These are phyloP conservation scores for Colletotrichum trifolii DNA, from an alignment of 2,329 filamentous ascomycete species.

Conservation along the genomic window DNA sequence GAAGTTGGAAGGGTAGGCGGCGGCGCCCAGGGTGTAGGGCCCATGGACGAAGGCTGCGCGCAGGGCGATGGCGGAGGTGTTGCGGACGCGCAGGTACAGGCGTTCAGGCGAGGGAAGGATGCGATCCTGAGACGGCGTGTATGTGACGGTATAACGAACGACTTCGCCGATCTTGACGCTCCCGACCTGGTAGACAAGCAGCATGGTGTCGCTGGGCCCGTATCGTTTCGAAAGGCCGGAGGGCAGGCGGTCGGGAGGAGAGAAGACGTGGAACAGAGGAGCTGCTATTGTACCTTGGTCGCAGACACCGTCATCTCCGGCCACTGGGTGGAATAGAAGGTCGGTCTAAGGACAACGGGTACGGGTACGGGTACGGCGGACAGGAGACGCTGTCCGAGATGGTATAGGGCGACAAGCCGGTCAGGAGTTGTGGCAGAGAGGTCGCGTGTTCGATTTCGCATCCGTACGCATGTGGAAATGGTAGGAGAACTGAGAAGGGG, in stretches of 20 bases:
- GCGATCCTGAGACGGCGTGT: slow-evolving; percentile 88
- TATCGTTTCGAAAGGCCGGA: neutral
- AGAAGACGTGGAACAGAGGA: neutral
- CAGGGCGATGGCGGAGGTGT: slow-evolving; percentile 88
- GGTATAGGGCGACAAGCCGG: neutral
- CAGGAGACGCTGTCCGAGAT: neutral
- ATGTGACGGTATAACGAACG: slow-evolving; percentile 90
- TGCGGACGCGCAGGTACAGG: slow-evolving; percentile 89
- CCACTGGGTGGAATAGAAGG: neutral
- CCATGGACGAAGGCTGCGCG: slow-evolving; percentile 97
- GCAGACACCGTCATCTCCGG: slow-evolving; percentile 29
- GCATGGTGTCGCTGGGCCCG: slow-evolving; percentile 65
- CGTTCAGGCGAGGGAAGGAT: slow-evolving; percentile 86
- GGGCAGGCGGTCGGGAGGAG: neutral
- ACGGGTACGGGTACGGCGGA: neutral
- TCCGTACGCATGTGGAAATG: slow-evolving; percentile 8
- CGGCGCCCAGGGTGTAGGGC: slow-evolving; percentile 89
- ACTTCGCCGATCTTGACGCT: slow-evolving; percentile 95
- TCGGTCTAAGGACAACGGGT: neutral
- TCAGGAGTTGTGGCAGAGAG: neutral
- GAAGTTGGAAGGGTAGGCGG: slow-evolving; percentile 86
- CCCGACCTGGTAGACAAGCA: slow-evolving; percentile 90
- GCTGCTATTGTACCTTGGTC: slow-evolving; percentile 23
- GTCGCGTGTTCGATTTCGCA: slow-evolving; percentile 22
- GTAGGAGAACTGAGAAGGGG: slow-evolving; percentile 5